Conservation (phyloP, 148 eudicot genomes). For the Silene uniflora region DNA sequence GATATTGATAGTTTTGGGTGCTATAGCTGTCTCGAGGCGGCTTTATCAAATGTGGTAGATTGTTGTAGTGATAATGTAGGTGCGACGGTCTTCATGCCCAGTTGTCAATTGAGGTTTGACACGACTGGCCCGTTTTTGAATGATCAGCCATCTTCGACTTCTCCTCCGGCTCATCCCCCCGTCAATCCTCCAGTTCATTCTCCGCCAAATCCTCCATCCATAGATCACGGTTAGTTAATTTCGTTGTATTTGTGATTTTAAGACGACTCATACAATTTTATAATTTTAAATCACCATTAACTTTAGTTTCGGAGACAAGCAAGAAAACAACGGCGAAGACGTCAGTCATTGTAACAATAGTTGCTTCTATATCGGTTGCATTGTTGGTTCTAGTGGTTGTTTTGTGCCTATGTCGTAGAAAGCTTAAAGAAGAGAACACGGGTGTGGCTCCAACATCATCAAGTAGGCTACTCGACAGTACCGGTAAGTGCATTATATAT, state of each 20-base stretch:
- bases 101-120: conserved; percentile 6
- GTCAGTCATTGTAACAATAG: background rate
- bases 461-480: background rate
- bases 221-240: background rate
- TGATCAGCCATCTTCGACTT: background rate
- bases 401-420: background rate
- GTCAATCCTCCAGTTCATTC: background rate
- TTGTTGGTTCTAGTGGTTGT: background rate
- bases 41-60: background rate
- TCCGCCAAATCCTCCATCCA: background rate
- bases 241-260: background rate
- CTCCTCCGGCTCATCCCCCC: conserved; percentile 2
- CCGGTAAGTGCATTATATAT: conserved; percentile 7
- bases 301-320: background rate
- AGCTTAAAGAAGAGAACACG: background rate
- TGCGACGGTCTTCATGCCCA: background rate
- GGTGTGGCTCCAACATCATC: background rate
- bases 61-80: background rate
- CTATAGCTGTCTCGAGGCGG: background rate
- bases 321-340: conserved; percentile 2
- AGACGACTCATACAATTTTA: background rate
- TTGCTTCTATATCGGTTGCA: background rate
- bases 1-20: conserved; percentile 4
- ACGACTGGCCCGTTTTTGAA: background rate
- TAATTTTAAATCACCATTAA: background rate